Conservation (phyloP, 768 basidiomycete species). For the Russula emetica region DNA sequence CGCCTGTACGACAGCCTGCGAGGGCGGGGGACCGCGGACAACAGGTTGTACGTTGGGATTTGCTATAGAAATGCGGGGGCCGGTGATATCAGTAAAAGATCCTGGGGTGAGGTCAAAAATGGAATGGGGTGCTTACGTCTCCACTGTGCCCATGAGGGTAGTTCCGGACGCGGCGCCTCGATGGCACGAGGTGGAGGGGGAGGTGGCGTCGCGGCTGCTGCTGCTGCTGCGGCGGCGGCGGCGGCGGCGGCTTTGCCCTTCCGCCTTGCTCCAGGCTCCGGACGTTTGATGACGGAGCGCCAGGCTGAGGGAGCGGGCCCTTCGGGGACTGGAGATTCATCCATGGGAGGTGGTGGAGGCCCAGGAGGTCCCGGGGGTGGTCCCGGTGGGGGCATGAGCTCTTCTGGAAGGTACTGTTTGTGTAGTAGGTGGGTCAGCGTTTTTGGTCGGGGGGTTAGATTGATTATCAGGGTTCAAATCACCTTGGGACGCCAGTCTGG, state of each 20-base stretch:
- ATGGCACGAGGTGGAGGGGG: constrained; percentile 37
- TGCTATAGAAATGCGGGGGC: constrained; percentile 40
- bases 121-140: constrained; percentile 50
- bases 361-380: constrained; percentile 16
- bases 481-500: constrained; percentile 71
- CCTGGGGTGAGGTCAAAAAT: not conserved
- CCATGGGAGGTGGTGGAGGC: constrained; percentile 39
- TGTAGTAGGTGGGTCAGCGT: too few species aligned
- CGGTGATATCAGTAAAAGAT: not conserved
- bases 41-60: constrained; percentile 59
- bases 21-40: constrained; percentile 38
- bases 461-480: constrained; percentile 26
- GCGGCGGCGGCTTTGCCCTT: constrained; percentile 39
- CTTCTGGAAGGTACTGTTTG: constrained; percentile 36
- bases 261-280: constrained; percentile 33
- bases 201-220: constrained; percentile 39
- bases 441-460: not conserved
- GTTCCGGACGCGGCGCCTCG: constrained; percentile 42
- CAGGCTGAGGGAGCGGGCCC: constrained; percentile 62
- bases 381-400: constrained; percentile 31
- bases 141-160: constrained; percentile 86
- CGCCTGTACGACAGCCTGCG: constrained; percentile 34
- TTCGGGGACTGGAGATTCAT: constrained; percentile 40
- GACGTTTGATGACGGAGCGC: constrained; percentile 66
- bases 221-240: constrained; percentile 37